Base-by-base conservation (phyloP, 2,329 filamentous ascomycete species). In the Biscogniauxia mediterranea region DNA sequence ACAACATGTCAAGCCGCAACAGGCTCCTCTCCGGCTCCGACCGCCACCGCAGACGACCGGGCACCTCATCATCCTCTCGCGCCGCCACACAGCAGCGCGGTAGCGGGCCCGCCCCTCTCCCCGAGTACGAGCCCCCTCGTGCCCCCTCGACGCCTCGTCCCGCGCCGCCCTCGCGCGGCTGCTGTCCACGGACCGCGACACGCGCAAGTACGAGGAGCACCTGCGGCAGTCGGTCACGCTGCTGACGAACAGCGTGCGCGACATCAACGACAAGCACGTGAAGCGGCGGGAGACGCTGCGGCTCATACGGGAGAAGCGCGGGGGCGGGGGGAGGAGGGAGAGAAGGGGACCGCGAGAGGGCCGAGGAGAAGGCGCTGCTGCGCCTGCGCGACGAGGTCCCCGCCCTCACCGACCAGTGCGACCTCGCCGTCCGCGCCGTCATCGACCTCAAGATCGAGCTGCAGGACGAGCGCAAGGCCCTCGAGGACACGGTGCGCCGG, bases 391-490 rank as follows among this genome's bases (percentile, higher is more conserved):
- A 65, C 0, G 68, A 76, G 11, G 79, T 83, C 2, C 74, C 78
- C 1, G 64, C 66, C 1, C 62, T 85, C 26, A 84, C 82, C 1
- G 68, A 72, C 8, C 72, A 76, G 3, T 78, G 80, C 6, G 84
- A 87, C 66, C 68, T 71, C 20, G 77, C 79, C 0, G 71, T 84
- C 28, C 79, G 84, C 13, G 69, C 76, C 42, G 71, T 81, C 11
- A 80, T 87, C 26, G 85, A 87, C 66, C 70, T 76, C 56, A 77
- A 76, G 58, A 78, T 76, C 51, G 80, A 80, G 63, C 71, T 85
- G 2, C 79, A 85, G 62, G 83, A 87, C 59, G 77, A 61, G 15
- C 62, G 83, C 55, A 70, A 68, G 49, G 70, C 67, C 6, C 73
- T 82, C 19, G 66, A 83, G 13, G 69, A 67, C 2, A 75, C 73